phyloP scores from a whole-genome alignment of 306 rosid species.

The Coriaria nepalensis region DNA sequence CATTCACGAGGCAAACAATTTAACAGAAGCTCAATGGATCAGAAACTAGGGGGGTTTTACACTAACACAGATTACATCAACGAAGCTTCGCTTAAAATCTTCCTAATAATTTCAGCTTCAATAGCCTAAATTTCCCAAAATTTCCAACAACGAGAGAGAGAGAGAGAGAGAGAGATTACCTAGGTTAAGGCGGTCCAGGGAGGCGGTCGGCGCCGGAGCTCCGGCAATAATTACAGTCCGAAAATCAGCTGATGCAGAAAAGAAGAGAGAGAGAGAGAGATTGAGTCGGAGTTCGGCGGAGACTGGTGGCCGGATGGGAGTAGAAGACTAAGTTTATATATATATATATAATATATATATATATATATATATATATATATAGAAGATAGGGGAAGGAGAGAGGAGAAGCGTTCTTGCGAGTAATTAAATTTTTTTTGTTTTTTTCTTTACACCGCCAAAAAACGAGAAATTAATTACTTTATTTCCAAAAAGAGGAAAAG shows the following conservation, averaged over 20 bases:
- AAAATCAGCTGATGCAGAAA: neutral
- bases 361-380: neutral
- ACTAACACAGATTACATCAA: neutral
- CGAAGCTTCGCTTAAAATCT: neutral
- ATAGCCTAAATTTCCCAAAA: neutral
- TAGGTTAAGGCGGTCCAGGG: neutral
- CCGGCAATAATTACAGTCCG: neutral
- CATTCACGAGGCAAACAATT: too few relatives aligned
- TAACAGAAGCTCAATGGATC: too few relatives aligned
- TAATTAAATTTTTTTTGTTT: too few relatives aligned
- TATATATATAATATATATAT: too few relatives aligned
- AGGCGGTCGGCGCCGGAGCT: conserved; percentile 1
- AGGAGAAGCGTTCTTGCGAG: too few relatives aligned
- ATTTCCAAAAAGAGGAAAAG: too few relatives aligned
- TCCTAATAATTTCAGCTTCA: neutral
- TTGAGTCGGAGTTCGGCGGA: neutral
- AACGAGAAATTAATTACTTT: too few relatives aligned
- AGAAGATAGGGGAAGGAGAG: too few relatives aligned
- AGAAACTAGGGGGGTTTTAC: too few relatives aligned
- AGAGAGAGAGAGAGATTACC: neutral
- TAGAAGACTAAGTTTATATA: too few relatives aligned
- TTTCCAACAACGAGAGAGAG: neutral
- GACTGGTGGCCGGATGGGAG: neutral
- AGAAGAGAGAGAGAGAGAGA: neutral
- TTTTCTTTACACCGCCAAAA: too few relatives aligned